Percentiles rank a stretch among this genome's conserved stretches.
These are phyloP conservation scores for Hyphopichia khmerensis DNA, from an alignment of 1,139 yeast genomes.

Conservation along the genomic window DNA sequence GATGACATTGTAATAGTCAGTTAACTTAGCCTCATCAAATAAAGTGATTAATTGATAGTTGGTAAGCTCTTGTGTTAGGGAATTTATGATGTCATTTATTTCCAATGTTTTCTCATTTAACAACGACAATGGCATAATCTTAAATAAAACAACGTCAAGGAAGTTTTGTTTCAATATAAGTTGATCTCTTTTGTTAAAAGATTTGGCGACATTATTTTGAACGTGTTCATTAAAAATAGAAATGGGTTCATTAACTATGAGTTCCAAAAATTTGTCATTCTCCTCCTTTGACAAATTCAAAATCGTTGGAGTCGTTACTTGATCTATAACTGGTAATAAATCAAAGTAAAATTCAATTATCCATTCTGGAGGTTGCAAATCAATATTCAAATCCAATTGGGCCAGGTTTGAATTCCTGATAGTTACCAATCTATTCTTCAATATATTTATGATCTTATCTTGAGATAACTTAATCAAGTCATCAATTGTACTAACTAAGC, in stretches of 20 bases:
- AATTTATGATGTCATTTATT: slow-evolving; percentile 34
- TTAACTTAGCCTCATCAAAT: slow-evolving; percentile 50
- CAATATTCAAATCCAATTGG: slow-evolving; percentile 41
- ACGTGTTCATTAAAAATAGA: slow-evolving; percentile 41
- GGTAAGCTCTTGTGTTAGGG: slow-evolving; percentile 33
- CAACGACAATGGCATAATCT: slow-evolving; percentile 46
- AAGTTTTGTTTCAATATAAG: slow-evolving; percentile 56
- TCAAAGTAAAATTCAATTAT: slow-evolving; percentile 55
- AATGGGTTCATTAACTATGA: slow-evolving; percentile 51
- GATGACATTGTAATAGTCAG: slow-evolving; percentile 57
- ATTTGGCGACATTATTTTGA: slow-evolving; percentile 15
- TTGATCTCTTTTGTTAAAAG: slow-evolving; percentile 31
- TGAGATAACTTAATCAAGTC: slow-evolving; percentile 31
- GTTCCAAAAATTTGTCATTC: slow-evolving; percentile 28
- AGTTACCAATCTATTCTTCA: slow-evolving; percentile 42
- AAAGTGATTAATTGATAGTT: slow-evolving; percentile 44
- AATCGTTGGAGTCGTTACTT: slow-evolving; percentile 34
- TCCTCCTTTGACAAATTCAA: slow-evolving; percentile 35
- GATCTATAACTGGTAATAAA: slow-evolving; percentile 51
- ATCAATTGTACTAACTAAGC: slow-evolving; percentile 23
- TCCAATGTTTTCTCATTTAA: slow-evolving; percentile 40
- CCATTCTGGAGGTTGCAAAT: slow-evolving; percentile 75
- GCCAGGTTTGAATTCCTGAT: slow-evolving; percentile 41
- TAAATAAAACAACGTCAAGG: slow-evolving; percentile 57
- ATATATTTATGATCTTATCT: slow-evolving; percentile 39